Evolutionary conservation across 1,284 basidiomycete species (phyloP).

Genomic region (Abortiporus biennis): DNA sequence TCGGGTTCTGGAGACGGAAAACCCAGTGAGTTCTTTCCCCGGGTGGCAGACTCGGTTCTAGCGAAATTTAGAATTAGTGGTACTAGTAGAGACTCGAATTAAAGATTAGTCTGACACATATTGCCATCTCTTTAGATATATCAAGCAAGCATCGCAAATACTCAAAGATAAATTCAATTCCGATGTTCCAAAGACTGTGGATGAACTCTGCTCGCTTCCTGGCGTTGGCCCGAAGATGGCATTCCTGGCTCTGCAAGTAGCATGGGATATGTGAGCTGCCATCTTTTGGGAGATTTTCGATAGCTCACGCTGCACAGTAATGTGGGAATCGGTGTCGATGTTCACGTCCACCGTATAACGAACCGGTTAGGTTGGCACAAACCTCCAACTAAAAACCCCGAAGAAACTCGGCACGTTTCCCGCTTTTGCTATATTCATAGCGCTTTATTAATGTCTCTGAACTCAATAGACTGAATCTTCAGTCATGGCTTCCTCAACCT

Average conservation of each 20-base stretch:
- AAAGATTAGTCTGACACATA: neutral
- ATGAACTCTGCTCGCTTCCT: constrained; percentile 77
- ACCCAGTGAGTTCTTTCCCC: constrained; percentile 47
- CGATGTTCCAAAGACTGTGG: constrained; percentile 83
- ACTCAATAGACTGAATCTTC: constrained; percentile 83
- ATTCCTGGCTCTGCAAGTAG: constrained; percentile 76
- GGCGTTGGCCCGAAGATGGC: constrained; percentile 96
- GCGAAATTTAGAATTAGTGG: no score
- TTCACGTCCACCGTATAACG: constrained; percentile 93
- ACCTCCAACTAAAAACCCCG: constrained; percentile 77
- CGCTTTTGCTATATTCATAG: neutral
- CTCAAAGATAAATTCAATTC: constrained; percentile 69
- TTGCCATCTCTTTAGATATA: constrained; percentile 41
- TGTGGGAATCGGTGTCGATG: constrained; percentile 93
- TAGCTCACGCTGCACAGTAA: constrained; percentile 45
- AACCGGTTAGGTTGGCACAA: constrained; percentile 92
- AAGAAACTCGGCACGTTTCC: constrained; percentile 70
- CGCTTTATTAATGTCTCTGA: neutral
- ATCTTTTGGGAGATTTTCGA: neutral
- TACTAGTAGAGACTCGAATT: no score
- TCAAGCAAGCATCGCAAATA: constrained; percentile 66
- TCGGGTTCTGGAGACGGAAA: constrained; percentile 92
- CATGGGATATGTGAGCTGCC: constrained; percentile 71
- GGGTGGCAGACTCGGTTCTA: no score
- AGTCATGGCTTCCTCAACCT: constrained; percentile 85